These are phyloP conservation scores for Incumbomyces lentus DNA, from an alignment of 2,329 filamentous ascomycete species.

Conservation along the genomic window DNA sequence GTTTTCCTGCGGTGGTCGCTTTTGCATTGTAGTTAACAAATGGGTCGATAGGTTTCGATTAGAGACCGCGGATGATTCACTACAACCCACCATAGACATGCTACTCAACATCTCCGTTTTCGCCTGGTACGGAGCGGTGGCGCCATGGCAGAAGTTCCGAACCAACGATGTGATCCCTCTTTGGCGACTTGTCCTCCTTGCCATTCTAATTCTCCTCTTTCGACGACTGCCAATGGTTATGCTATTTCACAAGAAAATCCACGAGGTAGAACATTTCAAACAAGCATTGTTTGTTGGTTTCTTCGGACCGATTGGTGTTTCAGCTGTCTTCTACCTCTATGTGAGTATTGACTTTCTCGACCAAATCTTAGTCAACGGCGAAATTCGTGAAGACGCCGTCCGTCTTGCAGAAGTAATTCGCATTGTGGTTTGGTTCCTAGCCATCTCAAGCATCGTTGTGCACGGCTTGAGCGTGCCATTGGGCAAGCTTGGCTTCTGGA, in stretches of 20 bases:
- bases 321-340: constrained; percentile 82
- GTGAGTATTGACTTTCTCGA: constrained; percentile 65
- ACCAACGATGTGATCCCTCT: constrained; percentile 60
- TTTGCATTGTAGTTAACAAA: constrained; percentile 56
- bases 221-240: constrained; percentile 69
- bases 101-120: constrained; percentile 81
- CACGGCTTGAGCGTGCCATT: constrained; percentile 67
- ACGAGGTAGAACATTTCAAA: constrained; percentile 61
- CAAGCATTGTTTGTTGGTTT: constrained; percentile 84
- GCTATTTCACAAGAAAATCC: constrained; percentile 62
- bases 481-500: constrained; percentile 37
- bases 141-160: constrained; percentile 65
- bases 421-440: constrained; percentile 76
- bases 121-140: constrained; percentile 80
- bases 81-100: constrained; percentile 95
- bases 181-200: constrained; percentile 61
- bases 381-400: constrained; percentile 54
- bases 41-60: constrained; percentile 52
- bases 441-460: constrained; percentile 67
- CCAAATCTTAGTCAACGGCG: constrained; percentile 46
- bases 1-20: background rate
- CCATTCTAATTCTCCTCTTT: constrained; percentile 64
- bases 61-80: constrained; percentile 76
- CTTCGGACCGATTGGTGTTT: constrained; percentile 86
- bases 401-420: constrained; percentile 55